Evolutionary conservation across 2,329 filamentous ascomycete species (phyloP), one percentile per base, ranked within the genome.

Genomic region (Diaporthe humulicola): DNA sequence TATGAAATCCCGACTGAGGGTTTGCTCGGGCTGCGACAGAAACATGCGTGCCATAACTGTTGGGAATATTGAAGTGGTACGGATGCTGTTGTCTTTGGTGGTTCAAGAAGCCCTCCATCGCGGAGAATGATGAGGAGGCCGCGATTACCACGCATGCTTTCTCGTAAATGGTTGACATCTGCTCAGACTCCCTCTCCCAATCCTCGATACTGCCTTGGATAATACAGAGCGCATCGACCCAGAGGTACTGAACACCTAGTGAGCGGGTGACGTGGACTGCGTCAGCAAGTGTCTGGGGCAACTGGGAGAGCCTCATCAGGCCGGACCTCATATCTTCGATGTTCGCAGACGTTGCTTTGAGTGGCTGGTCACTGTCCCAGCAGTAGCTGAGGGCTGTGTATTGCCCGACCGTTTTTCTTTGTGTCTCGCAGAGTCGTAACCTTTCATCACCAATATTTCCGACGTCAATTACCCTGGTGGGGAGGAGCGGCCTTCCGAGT

Each of bases 381-480:
- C 66, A 70, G 66, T 70, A 70, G 10, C 66, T 70, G 10, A 36
- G 66, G 22, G 66, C 50, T n/a, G 28, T 54, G 45, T 70, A 70
- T 14, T 70, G 66, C 3, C 42, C 66, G 10, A 7, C 4, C 6
- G 9, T 45, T 38, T 9, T 22, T 7, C 15, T n/a, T 30, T 30
- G 25, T 8, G 58, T 45, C 38, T 64, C 38, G 15, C 19, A 22
- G 38, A 64, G 38, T 2, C 58, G 38, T 9, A 64, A 8, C 1
- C 6, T 14, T 15, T 45, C 38, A 12, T 45, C 38, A 4, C 38
- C 38, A 5, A 28, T 1, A 0, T 45, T 40, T 28, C 38, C 25
- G 2, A 64, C 58, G 5, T 64, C 38, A 14, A 64, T 3, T 9
- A 64, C 58, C 12, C 58, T 25, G 3, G 38, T 14, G 3, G 38